Percentiles rank a stretch among this genome's conserved stretches.
phyloP scores from a whole-genome alignment of 2,329 filamentous ascomycete species.

The Monosporascus cannonballus region DNA sequence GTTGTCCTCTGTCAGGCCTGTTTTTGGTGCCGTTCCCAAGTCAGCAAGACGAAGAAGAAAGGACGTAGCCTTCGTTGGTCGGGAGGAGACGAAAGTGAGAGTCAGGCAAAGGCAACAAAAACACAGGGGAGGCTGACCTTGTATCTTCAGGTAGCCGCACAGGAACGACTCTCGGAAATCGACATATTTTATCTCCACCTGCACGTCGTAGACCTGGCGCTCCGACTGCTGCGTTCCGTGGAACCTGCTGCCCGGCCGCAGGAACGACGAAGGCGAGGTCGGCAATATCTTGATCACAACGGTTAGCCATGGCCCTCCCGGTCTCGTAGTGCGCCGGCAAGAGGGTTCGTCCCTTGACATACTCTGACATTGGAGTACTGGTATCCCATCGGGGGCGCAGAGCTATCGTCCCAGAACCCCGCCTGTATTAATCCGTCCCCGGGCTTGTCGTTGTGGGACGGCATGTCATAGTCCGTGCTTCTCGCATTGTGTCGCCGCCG shows the following conservation, averaged over 20 bases:
- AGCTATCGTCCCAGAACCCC: constrained; percentile 14
- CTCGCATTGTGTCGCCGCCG: constrained; percentile 1
- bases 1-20: constrained; percentile 90
- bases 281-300: constrained; percentile 55
- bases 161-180: constrained; percentile 91
- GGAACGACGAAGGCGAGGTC: constrained; percentile 75
- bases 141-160: constrained; percentile 90
- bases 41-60: constrained; percentile 3
- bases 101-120: constrained; percentile 6
- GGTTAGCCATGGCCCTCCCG: background rate
- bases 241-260: constrained; percentile 84
- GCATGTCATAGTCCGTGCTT: constrained; percentile 12
- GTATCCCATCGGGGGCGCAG: constrained; percentile 39
- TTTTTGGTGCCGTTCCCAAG: background rate
- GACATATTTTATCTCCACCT: constrained; percentile 95
- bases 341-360: constrained; percentile 20
- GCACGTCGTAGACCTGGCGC: constrained; percentile 86
- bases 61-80: background rate
- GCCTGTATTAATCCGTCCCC: constrained; percentile 11
- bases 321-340: background rate
- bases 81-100: background rate
- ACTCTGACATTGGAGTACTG: constrained; percentile 52
- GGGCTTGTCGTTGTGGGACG: constrained; percentile 14
- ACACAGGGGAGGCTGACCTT: constrained; percentile 55
- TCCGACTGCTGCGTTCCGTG: constrained; percentile 90